phyloP scores from a whole-genome alignment of 2,329 filamentous ascomycete species.

The Phialemonium atrogriseum region DNA sequence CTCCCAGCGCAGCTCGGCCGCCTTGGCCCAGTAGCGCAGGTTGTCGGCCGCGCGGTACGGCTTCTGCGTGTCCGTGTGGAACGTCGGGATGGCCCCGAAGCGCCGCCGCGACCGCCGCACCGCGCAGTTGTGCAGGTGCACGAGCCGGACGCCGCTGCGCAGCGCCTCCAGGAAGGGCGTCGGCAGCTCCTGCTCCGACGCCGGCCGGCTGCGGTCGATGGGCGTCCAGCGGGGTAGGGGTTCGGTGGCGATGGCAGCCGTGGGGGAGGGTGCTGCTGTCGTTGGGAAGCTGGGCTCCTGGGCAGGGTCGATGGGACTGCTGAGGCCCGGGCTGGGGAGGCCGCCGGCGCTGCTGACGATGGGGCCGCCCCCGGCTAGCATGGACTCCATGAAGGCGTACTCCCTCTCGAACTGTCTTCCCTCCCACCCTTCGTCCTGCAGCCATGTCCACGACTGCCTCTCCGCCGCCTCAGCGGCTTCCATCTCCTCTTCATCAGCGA shows the following conservation, averaged over 20 bases:
- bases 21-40: constrained; percentile 91
- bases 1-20: constrained; percentile 90
- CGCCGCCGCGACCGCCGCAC: constrained; percentile 77
- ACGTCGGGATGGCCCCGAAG: constrained; percentile 82
- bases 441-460: constrained; percentile 72
- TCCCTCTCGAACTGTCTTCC: constrained; percentile 64
- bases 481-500: constrained; percentile 67
- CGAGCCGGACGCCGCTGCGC: constrained; percentile 70
- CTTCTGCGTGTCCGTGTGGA: constrained; percentile 88
- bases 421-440: constrained; percentile 67
- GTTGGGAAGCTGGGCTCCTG: constrained; percentile 2
- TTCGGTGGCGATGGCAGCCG: constrained; percentile 40
- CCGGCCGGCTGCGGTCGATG: constrained; percentile 28
- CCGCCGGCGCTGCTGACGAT: constrained; percentile 8
- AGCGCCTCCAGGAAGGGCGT: constrained; percentile 68
- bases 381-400: constrained; percentile 69
- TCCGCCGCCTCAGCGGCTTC: constrained; percentile 66
- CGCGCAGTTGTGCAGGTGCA: constrained; percentile 82
- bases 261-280: constrained; percentile 6
- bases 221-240: constrained; percentile 62
- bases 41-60: constrained; percentile 93
- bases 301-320: constrained; percentile 4
- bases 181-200: constrained; percentile 35
- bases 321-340: constrained; percentile 1
- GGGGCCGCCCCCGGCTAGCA: constrained; percentile 29